Base-by-base conservation (phyloP, 169 alveolate genomes). In the Ichthyophthirius multifiliis region DNA sequence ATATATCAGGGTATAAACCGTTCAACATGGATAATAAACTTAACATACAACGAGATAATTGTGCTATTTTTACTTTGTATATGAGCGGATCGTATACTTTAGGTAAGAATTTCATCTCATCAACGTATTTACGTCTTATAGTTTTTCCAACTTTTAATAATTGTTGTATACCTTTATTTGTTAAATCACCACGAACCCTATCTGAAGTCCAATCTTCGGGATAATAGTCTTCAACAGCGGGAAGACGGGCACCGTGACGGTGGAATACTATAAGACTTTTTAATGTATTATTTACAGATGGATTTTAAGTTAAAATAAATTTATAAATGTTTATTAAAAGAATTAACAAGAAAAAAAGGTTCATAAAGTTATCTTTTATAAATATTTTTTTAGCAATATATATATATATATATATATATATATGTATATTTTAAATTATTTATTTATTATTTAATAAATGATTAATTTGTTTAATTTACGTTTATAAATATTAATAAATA, bases 1-100 rank as follows among this genome's bases (percentile, higher is more conserved):
- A 67, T 18, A 67, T 67, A n/a, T 67, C 77, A 1, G 77, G 77
- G 27, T 41, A 67, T 6, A 67, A 39, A 6, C 77, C 77, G 31
- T 67, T 67, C n/a, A 67, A 67, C 35, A 67, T 32, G 20, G 55
- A 35, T 5, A 67, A n/a, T 39, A 67, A 67, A 67, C 62, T 34
- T 5, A 20, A 44, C 62, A 67, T 34, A 20, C 77, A 67, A 20
- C 77, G 35, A 16, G 39, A 34, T 15, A 67, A 34, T 34, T 34
- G 27, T n/a, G 77, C 77, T 16, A 67, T 34, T 20, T 44, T 67
- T 12, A 67, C 77, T 39, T 67, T 37, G 16, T 37, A 18, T 37
- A 37, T 37, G 1, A 32, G 18, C 23, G 27, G 27, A 67, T 67
- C 63, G 41, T 34, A 67, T 5, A 32, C 35, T 37, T n/a, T 18